Evolutionary conservation across 2,329 filamentous ascomycete species (phyloP).

Genomic region (Alternaria consortialis): DNA sequence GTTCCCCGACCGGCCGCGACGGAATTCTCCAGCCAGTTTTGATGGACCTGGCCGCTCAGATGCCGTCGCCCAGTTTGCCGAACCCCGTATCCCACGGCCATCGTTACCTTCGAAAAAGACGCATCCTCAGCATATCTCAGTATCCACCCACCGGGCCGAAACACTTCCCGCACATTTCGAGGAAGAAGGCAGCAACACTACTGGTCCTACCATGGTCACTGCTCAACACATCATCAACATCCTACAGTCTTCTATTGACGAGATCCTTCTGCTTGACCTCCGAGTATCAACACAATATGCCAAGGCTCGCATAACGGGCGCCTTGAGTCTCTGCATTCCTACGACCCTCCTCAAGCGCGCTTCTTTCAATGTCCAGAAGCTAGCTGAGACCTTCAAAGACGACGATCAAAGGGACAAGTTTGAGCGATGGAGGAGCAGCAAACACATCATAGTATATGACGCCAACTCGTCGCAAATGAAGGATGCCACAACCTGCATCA

Average conservation of each 20-base stretch:
- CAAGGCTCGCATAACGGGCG: slow-evolving; percentile 76
- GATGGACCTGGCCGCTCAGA: slow-evolving; percentile 48
- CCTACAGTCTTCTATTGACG: slow-evolving; percentile 57
- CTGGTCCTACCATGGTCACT: slow-evolving; percentile 55
- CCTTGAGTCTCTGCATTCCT: slow-evolving; percentile 92
- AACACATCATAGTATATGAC: slow-evolving; percentile 88
- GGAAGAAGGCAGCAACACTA: slow-evolving; percentile 32
- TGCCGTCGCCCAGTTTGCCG: slow-evolving; percentile 46
- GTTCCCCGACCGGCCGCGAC: slow-evolving; percentile 55
- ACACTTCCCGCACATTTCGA: slow-evolving; percentile 53
- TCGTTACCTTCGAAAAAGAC: slow-evolving; percentile 42
- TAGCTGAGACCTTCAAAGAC: slow-evolving; percentile 84
- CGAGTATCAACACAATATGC: slow-evolving; percentile 86
- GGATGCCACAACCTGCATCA: slow-evolving; percentile 81
- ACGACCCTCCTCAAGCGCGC: slow-evolving; percentile 91
- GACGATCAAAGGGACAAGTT: slow-evolving; percentile 76
- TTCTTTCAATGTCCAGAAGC: slow-evolving; percentile 87
- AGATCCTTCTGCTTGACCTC: slow-evolving; percentile 80
- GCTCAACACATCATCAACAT: slow-evolving; percentile 61
- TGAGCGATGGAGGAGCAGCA: slow-evolving; percentile 75
- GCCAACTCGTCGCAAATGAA: slow-evolving; percentile 77
- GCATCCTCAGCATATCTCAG: slow-evolving; percentile 24
- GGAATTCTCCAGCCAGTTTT: slow-evolving; percentile 59
- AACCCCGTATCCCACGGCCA: slow-evolving; percentile 41
- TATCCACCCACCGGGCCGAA: slow-evolving; percentile 53